Evolutionary conservation across 1,284 basidiomycete genomes (phyloP).

Genomic region (Ganoderma boninense): DNA sequence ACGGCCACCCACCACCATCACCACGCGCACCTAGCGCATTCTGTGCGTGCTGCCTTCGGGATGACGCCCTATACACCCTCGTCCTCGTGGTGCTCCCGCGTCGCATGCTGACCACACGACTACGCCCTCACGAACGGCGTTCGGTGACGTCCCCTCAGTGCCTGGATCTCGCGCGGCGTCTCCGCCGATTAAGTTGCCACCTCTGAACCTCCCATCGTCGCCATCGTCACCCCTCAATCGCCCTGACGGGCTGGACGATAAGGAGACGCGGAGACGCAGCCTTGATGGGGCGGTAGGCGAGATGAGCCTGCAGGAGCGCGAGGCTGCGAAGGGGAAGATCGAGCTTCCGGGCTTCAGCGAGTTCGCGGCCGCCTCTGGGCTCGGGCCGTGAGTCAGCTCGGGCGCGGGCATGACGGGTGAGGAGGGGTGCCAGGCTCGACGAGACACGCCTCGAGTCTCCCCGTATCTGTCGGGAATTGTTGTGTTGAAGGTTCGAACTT

Average conservation of each 20-base stretch:
- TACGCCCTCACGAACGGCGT: constrained; percentile 39
- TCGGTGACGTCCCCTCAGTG: constrained; percentile 45
- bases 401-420: constrained; percentile 2
- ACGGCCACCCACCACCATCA: constrained; percentile 35
- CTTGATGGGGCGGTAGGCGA: constrained; percentile 35
- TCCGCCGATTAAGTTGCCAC: constrained; percentile 76
- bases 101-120: constrained; percentile 47
- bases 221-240: constrained; percentile 39
- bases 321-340: constrained; percentile 36
- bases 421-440: not conserved
- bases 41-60: constrained; percentile 84
- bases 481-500: constrained; percentile 1
- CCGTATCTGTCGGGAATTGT: not conserved
- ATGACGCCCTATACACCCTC: constrained; percentile 84
- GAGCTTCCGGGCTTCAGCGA: constrained; percentile 69
- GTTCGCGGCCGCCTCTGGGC: constrained; percentile 61
- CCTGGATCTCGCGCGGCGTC: constrained; percentile 67
- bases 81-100: constrained; percentile 42
- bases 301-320: constrained; percentile 29
- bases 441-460: constrained; percentile 5
- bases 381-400: constrained; percentile 18
- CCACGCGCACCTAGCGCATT: constrained; percentile 78
- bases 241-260: constrained; percentile 23
- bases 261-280: constrained; percentile 30
- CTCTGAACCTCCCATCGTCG: constrained; percentile 57